Evolutionary conservation across 345 rosid genomes (phyloP), one percentile per base, ranked within the genome.

Genomic region (Erodium maritimum): DNA sequence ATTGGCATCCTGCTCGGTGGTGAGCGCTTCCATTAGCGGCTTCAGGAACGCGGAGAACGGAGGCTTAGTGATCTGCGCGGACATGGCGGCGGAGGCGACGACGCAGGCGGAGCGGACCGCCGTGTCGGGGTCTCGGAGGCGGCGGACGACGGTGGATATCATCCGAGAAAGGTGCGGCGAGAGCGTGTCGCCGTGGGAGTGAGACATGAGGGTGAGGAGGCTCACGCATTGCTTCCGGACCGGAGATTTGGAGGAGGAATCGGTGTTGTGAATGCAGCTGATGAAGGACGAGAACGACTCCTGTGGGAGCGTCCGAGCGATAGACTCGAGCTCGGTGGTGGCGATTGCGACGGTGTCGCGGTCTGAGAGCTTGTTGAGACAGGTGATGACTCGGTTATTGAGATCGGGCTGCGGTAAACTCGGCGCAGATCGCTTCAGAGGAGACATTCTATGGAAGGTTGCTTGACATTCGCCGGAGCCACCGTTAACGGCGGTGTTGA

Each of bases 281-380:
- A 91, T 77, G 72, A 91, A 91, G 19, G 82, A 65, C 18, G 95
- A 78, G 70, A 87, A 83, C 57, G 72, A 55, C 34, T 85, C 91
- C 8, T 70, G 77, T 0, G 83, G 67, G 0, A 91, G 80, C 19
- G 58, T 71, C 23, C 60, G 74, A 20, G 96, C 97, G 17, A 91
- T 85, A 21, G 84, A 75, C 56, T 91, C 93, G 57, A 91, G 95
- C 79, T 91, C 98, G 3, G 80, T 65, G 21, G 98, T 63, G 59
- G 90, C 98, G n/a, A 82, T 67, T 23, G 88, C 21, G 5, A 84
- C 69, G 0, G 98, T 91, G 77, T 88, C 98, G n/a, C 98, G 98
- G 78, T 91, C 96, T 48, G 96, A 73, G 71, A 91, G 98, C 19
- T 82, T 86, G 77, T 91, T 87, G 19, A 91, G 85, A 69, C 96